These are phyloP conservation scores for Colletotrichum abscissum DNA, from an alignment of 2,329 filamentous ascomycete genomes.

Conservation along the genomic window DNA sequence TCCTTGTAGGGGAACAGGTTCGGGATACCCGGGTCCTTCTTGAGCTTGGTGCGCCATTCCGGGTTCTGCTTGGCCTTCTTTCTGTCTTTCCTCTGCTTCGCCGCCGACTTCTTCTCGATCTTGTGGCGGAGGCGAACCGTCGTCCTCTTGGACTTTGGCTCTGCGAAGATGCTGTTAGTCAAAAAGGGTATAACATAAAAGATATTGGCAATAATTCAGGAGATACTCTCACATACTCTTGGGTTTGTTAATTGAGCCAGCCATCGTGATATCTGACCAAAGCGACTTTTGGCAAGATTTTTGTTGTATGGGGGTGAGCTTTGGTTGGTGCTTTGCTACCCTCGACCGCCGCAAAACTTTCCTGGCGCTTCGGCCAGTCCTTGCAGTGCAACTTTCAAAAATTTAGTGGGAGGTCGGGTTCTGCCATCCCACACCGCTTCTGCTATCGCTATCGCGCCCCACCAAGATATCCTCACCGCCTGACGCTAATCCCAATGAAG, in stretches of 20 bases:
- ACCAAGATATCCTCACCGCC: slow-evolving; percentile 24
- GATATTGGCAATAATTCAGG: not conserved
- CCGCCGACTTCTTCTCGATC: slow-evolving; percentile 90
- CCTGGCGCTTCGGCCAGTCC: not conserved
- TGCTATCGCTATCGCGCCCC: slow-evolving; percentile 21
- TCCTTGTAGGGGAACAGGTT: slow-evolving; percentile 99
- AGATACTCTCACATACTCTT: slow-evolving; percentile 55
- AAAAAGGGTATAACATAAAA: not conserved
- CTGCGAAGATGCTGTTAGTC: slow-evolving; percentile 56
- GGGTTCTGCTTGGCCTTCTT: slow-evolving; percentile 97
- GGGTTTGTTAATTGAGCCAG: slow-evolving; percentile 65
- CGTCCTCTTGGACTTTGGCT: slow-evolving; percentile 94
- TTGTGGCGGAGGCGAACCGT: slow-evolving; percentile 92
- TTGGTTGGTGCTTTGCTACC: slow-evolving; percentile 6
- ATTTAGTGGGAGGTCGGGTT: slow-evolving; percentile 37
- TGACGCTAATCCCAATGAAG: not conserved
- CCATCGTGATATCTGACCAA: slow-evolving; percentile 51
- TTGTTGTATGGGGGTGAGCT: not conserved
- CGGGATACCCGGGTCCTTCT: slow-evolving; percentile 98
- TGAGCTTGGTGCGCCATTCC: slow-evolving; percentile 93
- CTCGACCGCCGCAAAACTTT: slow-evolving; percentile 30
- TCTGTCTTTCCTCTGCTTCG: slow-evolving; percentile 90
- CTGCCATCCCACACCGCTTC: slow-evolving; percentile 32
- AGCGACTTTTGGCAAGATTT: not conserved
- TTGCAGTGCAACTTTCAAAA: slow-evolving; percentile 34